Base-by-base conservation (phyloP, 805 yeast genomes). In the Metschnikowia amazonensis region DNA sequence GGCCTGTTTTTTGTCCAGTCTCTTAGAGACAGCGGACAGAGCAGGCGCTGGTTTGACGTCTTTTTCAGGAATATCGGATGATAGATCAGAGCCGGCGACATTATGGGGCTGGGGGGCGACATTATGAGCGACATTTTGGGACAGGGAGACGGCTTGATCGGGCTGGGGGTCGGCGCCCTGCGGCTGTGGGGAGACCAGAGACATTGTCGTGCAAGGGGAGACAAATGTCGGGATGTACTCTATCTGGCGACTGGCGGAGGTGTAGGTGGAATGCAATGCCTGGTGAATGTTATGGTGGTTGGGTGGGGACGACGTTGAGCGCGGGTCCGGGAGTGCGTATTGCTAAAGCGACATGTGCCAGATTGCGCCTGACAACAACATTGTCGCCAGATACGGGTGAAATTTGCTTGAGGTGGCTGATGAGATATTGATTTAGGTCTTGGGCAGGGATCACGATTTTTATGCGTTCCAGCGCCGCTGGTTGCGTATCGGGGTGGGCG, bases 1-100 rank as follows among this genome's bases (percentile, higher is more conserved):
- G 35, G 90, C 85, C 67, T 83, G 90, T 55, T 82, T 84, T 69
- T 87, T 87, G 68, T 78, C 79, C 52, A 31, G 35, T 8, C 35
- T 20, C 29, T 33, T 59, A 20, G 27, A 11, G 42, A 25, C 9
- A 13, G 13, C 21, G 11, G 28, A 11, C 8, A 13, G 25, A 24
- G 24, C 6, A 14, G 10, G 14, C 10, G n/a, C 10, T 16, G 9
- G 36, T 3, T 13, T 1, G 1, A 5, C 11, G 18, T 4, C 33
- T 20, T 37, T 37, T 37, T 37, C 27, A 3, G 33, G 24, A 13
- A 20, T 9, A 9, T 18, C 18, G 27, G 23, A 11, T 9, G 41
- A 27, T 37, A 37, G 41, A 17, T 36, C 8, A n/a, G 30, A 11
- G 23, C 11, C 23, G 16, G 31, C 40, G 40, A 36, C 40, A 25